A percentile compares a stretch with the other conserved stretches of the same genome.
Conservation (phyloP, 257 asterid species). For the Fraxinus americana region DNA sequence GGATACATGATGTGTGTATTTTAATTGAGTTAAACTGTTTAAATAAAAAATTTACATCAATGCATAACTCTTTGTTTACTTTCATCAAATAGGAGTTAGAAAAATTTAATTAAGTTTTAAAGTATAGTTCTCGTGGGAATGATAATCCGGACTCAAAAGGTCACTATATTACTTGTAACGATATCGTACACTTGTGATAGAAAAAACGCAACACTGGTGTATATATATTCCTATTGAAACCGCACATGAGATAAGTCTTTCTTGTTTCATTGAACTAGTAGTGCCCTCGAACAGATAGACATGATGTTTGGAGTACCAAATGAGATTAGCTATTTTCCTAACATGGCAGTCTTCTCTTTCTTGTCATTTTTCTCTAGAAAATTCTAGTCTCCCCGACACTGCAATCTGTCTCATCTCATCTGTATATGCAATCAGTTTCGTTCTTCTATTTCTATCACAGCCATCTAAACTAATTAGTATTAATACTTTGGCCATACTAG, state of each 20-base stretch:
- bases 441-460: neutral
- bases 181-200: too few species aligned
- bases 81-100: too few species aligned
- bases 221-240: neutral
- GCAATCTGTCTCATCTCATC: conserved; percentile 14
- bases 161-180: too few species aligned
- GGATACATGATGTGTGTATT: too few species aligned
- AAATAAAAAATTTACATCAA: too few species aligned
- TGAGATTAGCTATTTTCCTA: conserved; percentile 5
- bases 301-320: neutral
- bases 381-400: conserved; percentile 16
- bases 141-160: too few species aligned
- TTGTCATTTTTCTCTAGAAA: conserved; percentile 14
- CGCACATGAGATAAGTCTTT: neutral
- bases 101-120: too few species aligned
- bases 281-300: neutral
- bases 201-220: too few species aligned
- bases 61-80: too few species aligned
- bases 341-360: conserved; percentile 9
- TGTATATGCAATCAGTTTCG: neutral
- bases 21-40: too few species aligned
- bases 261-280: neutral
- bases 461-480: neutral
- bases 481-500: neutral
- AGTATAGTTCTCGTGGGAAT: too few species aligned